phyloP scores from a whole-genome alignment of 345 rosid genomes.

The Acer negundo region DNA sequence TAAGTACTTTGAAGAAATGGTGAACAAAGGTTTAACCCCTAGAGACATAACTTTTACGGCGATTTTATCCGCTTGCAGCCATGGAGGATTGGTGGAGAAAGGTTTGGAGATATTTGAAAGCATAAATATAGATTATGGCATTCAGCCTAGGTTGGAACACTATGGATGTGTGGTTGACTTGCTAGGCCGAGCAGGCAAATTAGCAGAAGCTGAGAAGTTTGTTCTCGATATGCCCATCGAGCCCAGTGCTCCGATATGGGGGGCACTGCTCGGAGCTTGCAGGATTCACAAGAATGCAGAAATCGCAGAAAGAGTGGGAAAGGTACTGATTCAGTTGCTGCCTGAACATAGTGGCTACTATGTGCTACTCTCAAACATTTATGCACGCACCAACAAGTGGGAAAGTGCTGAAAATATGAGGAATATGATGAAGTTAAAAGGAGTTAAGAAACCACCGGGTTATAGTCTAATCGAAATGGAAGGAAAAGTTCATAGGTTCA shows the following conservation, averaged over 20 bases:
- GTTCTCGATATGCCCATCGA: slow-evolving; percentile 61
- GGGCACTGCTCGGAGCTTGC: slow-evolving; percentile 84
- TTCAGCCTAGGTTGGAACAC: slow-evolving; percentile 72
- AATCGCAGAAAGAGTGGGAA: slow-evolving; percentile 65
- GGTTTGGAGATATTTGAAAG: slow-evolving; percentile 60
- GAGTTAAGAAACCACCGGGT: slow-evolving; percentile 58
- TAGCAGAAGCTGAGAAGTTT: slow-evolving; percentile 68
- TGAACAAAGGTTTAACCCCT: slow-evolving; percentile 45
- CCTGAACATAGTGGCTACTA: slow-evolving; percentile 80
- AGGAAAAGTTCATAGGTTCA: slow-evolving; percentile 58
- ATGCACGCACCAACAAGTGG: slow-evolving; percentile 66
- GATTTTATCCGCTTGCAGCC: slow-evolving; percentile 75
- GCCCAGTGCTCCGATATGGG: slow-evolving; percentile 70
- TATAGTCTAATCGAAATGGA: slow-evolving; percentile 61
- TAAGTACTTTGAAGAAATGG: slow-evolving; percentile 51
- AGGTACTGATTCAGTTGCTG: slow-evolving; percentile 48
- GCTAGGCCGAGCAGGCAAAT: slow-evolving; percentile 73
- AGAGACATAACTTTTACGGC: slow-evolving; percentile 66
- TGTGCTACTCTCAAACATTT: slow-evolving; percentile 69
- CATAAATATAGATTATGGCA: slow-evolving; percentile 46
- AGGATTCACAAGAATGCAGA: slow-evolving; percentile 59
- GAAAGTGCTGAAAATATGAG: slow-evolving; percentile 51
- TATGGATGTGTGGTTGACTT: slow-evolving; percentile 82
- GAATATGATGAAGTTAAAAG: slow-evolving; percentile 62
- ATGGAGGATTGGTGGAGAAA: slow-evolving; percentile 61